Evolutionary conservation across 2,329 filamentous ascomycete species (phyloP), one percentile per base, ranked within the genome.

Genomic region (Cladosporium sp.): DNA sequence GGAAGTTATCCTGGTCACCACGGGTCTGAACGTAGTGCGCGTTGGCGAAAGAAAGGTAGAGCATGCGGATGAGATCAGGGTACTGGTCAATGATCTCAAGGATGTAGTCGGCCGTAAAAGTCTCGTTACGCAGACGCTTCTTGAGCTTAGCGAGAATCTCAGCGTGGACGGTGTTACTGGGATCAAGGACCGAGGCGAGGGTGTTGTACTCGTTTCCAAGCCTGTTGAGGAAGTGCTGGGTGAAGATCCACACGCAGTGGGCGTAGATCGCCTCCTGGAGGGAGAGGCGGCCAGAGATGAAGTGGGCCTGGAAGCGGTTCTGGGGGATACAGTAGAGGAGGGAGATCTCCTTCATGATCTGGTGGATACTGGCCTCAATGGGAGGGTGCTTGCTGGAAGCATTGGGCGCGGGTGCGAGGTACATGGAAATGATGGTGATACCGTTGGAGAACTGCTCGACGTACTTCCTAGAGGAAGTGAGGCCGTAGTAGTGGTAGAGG

Each of bases 321-420:
- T 96, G 93, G 13, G 94, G 94, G 65, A 99, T 89, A 74, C 94
- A 99, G 84, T 97, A 99, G 17, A 99, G 81, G 58, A 99, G 83
- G 1, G 94, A 97, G 51, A 96, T 88, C 75, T 99, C 94, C 82
- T 97, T 97, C 79, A 94, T 96, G 78, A 99, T 97, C 76, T 99
- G 94, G 76, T 97, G 90, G 64, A 99, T 96, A 2, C 93, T 94
- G 65, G 93, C 88, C 68, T 97, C 91, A 65, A 97, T 91, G 0
- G 91, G 88, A 37, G 93, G 92, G 71, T 83, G 79, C 63, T 80
- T 81, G 60, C 75, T 72, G 9, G 78, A 77, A 40, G 81, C 75
- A 63, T 82, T 82, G 48, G 80, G 71, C 17, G 88, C 82, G 20
- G 90, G 91, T 64, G 88, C 87, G 60, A 99, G 82, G 75, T 99